Conservation (phyloP, 352 stramenopile species). For the Phytopythium oedochilum region DNA sequence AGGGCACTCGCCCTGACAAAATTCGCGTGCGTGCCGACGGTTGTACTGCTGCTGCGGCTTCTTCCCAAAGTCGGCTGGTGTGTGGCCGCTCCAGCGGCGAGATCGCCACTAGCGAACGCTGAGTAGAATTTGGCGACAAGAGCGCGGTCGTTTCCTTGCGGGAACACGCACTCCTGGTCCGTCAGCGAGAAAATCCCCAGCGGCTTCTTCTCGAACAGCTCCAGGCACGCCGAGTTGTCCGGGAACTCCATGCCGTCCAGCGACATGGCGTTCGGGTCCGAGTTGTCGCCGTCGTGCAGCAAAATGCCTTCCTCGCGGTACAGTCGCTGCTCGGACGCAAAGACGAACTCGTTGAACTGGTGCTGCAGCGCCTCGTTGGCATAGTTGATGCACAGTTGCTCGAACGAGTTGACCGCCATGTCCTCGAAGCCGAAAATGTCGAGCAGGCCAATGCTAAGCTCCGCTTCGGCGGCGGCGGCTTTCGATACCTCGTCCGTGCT, state of each 20-base stretch:
- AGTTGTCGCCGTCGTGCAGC: slow-evolving; percentile 54
- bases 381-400: slow-evolving; percentile 92
- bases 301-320: slow-evolving; percentile 75
- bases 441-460: slow-evolving; percentile 71
- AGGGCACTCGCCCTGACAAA: slow-evolving; percentile 43
- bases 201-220: slow-evolving; percentile 73
- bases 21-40: slow-evolving; percentile 47
- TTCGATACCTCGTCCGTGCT: too few species aligned
- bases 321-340: slow-evolving; percentile 86
- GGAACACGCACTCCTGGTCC: slow-evolving; percentile 82
- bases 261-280: slow-evolving; percentile 1
- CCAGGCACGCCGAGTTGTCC: slow-evolving; percentile 72
- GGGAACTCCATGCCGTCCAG: slow-evolving; percentile 30
- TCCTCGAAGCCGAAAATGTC: slow-evolving; percentile 91
- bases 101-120: slow-evolving; percentile 37
- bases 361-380: slow-evolving; percentile 85
- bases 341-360: slow-evolving; percentile 90
- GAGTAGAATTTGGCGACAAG: slow-evolving; percentile 75
- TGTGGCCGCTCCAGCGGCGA: background rate
- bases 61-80: background rate
- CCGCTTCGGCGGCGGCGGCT: background rate
- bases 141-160: slow-evolving; percentile 61
- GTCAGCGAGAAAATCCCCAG: slow-evolving; percentile 80
- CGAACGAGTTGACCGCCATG: slow-evolving; percentile 82
- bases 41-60: slow-evolving; percentile 6